A percentile compares a stretch with the other conserved stretches of the same genome.
These are phyloP conservation scores for Porphyrellus cyaneotinctus DNA, from an alignment of 768 basidiomycete species.

Conservation along the genomic window DNA sequence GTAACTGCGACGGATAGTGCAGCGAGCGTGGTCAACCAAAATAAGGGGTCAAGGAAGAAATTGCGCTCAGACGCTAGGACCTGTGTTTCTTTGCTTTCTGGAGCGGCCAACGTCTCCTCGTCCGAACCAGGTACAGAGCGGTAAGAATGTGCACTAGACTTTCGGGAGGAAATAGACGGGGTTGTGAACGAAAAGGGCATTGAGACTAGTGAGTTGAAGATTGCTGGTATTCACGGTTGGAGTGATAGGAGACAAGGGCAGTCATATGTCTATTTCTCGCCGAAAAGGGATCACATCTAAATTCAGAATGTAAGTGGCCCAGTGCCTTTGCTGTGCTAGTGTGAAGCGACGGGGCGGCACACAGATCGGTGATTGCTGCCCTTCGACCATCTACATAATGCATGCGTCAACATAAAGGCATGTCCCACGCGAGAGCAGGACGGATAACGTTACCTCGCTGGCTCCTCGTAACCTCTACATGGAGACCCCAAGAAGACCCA, in stretches of 20 bases:
- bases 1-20: conserved; percentile 18
- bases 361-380: conserved; percentile 2
- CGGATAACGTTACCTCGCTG: background rate
- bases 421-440: background rate
- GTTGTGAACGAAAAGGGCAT: conserved; percentile 7
- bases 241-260: background rate
- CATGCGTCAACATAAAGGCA: conserved; percentile 5
- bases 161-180: background rate
- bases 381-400: background rate
- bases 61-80: background rate
- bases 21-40: conserved; percentile 19
- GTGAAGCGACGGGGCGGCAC: background rate
- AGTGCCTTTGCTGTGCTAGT: conserved; percentile 10
- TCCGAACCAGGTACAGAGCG: conserved; percentile 11
- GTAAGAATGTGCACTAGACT: conserved; percentile 8
- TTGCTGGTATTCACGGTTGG: background rate
- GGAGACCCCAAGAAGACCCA: conserved; percentile 7
- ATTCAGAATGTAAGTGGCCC: background rate
- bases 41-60: conserved; percentile 9
- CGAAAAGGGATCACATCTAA: background rate
- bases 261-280: conserved; percentile 6
- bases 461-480: conserved; percentile 5
- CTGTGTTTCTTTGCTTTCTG: background rate
- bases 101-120: conserved; percentile 13
- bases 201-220: background rate